Evolutionary conservation across 2,329 filamentous ascomycete species (phyloP).

Genomic region (Pseudogymnoascus sp.): DNA sequence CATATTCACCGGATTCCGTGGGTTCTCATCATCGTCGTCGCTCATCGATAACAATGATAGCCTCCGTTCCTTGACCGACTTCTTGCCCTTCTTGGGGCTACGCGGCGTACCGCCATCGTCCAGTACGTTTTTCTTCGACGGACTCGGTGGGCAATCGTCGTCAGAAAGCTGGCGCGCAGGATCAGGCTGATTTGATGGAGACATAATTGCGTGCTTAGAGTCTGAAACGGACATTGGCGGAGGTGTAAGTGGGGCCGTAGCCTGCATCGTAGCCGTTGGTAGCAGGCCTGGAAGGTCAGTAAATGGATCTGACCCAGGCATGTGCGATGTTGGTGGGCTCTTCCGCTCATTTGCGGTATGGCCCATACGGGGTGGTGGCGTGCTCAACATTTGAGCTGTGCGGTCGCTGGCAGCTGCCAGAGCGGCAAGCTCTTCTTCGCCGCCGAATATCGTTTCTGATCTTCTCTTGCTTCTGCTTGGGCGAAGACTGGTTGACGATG

Average conservation of each 20-base stretch:
- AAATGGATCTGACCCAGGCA: neutral
- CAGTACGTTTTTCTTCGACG: neutral
- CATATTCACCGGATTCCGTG: neutral
- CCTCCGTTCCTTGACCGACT: neutral
- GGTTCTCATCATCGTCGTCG: neutral
- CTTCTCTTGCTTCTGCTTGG: neutral
- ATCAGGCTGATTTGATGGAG: constrained; percentile 11
- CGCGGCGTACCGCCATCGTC: constrained; percentile 12
- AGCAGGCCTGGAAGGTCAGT: neutral
- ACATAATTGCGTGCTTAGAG: constrained; percentile 9
- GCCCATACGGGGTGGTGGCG: neutral
- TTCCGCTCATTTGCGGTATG: neutral
- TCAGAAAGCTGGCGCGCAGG: neutral
- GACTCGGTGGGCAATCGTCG: neutral
- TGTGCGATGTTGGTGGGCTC: neutral
- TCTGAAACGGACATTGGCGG: neutral
- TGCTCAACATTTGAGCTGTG: neutral
- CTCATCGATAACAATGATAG: neutral
- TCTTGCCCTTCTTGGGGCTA: constrained; percentile 8
- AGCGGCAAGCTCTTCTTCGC: neutral
- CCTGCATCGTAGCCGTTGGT: neutral
- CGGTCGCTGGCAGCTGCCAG: neutral
- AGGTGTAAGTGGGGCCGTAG: constrained; percentile 1
- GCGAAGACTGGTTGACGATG: neutral
- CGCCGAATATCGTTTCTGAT: neutral